Conservation (phyloP, 768 basidiomycete species). For the Sarcodon aspratus region DNA sequence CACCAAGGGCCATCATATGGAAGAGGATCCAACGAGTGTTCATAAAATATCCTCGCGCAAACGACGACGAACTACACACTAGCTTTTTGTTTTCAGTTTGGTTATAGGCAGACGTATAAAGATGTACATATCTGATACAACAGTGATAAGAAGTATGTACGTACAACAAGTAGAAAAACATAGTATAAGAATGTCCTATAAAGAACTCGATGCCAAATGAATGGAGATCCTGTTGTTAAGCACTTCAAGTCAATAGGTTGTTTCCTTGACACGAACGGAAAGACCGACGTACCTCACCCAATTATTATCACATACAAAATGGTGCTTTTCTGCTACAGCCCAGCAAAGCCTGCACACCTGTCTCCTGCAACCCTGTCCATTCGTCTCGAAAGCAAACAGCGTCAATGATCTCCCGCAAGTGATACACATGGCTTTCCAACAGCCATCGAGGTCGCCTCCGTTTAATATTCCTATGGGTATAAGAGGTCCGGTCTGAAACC, state of each 20-base stretch:
- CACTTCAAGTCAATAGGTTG: too few species aligned
- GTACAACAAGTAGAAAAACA: too few species aligned
- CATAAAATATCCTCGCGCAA: too few species aligned
- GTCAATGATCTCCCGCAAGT: neutral
- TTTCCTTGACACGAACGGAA: too few species aligned
- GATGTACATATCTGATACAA: too few species aligned
- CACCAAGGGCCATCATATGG: too few species aligned
- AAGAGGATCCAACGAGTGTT: too few species aligned
- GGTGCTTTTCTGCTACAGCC: neutral
- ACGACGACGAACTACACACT: too few species aligned
- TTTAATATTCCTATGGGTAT: neutral
- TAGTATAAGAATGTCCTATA: too few species aligned
- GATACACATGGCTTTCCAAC: neutral
- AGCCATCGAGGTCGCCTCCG: neutral
- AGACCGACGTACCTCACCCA: neutral
- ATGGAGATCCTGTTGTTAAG: neutral
- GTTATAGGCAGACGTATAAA: too few species aligned
- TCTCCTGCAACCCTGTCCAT: neutral
- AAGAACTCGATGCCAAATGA: neutral
- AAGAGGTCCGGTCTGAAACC: neutral
- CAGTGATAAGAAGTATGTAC: too few species aligned
- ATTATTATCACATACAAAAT: neutral
- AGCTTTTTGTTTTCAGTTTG: too few species aligned
- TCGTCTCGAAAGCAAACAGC: neutral
- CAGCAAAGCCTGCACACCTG: neutral